Conservation (phyloP, 2,329 filamentous ascomycete genomes). For the Periconia sp. region DNA sequence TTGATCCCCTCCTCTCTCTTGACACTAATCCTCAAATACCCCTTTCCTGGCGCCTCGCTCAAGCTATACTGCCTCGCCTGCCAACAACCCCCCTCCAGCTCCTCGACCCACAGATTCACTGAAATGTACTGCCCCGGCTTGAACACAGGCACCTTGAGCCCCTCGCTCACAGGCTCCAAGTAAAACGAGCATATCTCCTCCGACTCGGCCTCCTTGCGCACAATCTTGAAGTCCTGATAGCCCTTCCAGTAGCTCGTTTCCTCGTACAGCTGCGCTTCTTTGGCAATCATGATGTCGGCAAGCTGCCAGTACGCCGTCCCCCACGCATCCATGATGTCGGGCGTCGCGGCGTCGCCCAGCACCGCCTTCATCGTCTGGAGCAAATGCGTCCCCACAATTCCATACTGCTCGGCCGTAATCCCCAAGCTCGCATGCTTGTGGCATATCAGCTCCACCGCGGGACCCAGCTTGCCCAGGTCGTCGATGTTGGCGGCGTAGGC, state of each 20-base stretch:
- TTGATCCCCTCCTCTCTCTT: slow-evolving; percentile 68
- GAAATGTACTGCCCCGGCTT: slow-evolving; percentile 77
- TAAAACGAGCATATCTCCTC: slow-evolving; percentile 75
- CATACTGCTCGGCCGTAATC: slow-evolving; percentile 72
- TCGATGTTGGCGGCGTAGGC: slow-evolving; percentile 76
- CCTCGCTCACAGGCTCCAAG: slow-evolving; percentile 67
- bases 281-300: slow-evolving; percentile 72
- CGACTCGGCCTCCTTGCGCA: slow-evolving; percentile 68
- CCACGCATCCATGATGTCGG: slow-evolving; percentile 71
- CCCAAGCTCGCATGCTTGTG: slow-evolving; percentile 77
- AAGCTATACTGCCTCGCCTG: slow-evolving; percentile 77
- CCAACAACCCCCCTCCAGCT: slow-evolving; percentile 55
- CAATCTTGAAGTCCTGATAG: slow-evolving; percentile 72
- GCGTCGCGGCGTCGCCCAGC: slow-evolving; percentile 70
- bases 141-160: slow-evolving; percentile 65
- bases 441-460: slow-evolving; percentile 71
- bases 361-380: slow-evolving; percentile 71
- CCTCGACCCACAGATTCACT: slow-evolving; percentile 63
- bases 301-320: slow-evolving; percentile 74
- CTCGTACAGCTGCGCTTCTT: slow-evolving; percentile 68
- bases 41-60: slow-evolving; percentile 66
- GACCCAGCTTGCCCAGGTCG: slow-evolving; percentile 65
- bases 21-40: slow-evolving; percentile 73
- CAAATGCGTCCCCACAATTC: slow-evolving; percentile 72
- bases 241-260: slow-evolving; percentile 67